phyloP scores from a whole-genome alignment of 164 flowering plant genomes.

The Nymphaea colorata region DNA sequence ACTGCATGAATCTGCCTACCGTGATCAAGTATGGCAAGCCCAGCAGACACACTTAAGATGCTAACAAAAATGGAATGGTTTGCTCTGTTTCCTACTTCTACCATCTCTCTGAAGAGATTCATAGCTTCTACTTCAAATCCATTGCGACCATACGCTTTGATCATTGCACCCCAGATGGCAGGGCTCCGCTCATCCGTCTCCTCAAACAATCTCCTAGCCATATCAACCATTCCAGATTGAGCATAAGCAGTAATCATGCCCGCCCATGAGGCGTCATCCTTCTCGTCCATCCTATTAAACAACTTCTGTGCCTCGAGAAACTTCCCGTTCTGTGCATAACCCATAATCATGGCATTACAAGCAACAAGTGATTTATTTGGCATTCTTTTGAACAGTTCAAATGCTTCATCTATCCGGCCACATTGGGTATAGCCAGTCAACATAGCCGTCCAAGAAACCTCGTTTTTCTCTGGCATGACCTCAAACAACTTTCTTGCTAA shows the following conservation, averaged over 20 bases:
- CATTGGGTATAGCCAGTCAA: constrained; percentile 52
- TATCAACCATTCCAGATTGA: constrained; percentile 12
- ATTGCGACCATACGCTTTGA: constrained; percentile 47
- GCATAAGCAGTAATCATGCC: constrained; percentile 35
- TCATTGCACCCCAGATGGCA: constrained; percentile 7
- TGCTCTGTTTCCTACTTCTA: constrained; percentile 25
- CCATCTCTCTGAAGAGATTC: constrained; percentile 44
- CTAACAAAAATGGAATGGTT: constrained; percentile 48
- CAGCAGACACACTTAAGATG: constrained; percentile 55
- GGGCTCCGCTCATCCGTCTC: constrained; percentile 8
- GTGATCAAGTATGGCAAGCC: constrained; percentile 53
- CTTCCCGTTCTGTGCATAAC: constrained; percentile 43
- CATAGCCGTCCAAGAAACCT: constrained; percentile 75
- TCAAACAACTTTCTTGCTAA: constrained; percentile 75
- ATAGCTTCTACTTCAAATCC: constrained; percentile 55
- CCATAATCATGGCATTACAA: constrained; percentile 64
- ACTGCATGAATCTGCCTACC: constrained; percentile 65
- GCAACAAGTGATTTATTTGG: constrained; percentile 42
- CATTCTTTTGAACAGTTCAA: constrained; percentile 49
- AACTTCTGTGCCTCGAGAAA: constrained; percentile 37
- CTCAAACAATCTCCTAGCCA: constrained; percentile 13
- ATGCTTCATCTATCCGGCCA: constrained; percentile 62
- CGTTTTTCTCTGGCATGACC: constrained; percentile 82
- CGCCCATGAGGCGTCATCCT: constrained; percentile 43
- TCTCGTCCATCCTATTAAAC: constrained; percentile 25